Evolutionary conservation across 257 asterid genomes (phyloP), one percentile per base, ranked within the genome.

Genomic region (Handroanthus guayacan): DNA sequence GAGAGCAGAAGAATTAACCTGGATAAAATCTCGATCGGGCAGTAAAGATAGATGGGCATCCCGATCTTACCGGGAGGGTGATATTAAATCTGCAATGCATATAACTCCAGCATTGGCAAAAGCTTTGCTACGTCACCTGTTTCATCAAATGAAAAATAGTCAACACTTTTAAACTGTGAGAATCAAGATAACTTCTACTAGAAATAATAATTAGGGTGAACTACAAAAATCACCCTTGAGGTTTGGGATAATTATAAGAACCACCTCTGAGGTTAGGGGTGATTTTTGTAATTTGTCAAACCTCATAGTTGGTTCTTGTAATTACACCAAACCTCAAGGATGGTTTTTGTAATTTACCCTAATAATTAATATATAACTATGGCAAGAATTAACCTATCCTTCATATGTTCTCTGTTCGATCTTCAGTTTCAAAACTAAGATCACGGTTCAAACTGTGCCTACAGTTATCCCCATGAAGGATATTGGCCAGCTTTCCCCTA

Each of bases 81-180:
- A 91, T 87, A 91, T 87, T 82, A 89, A 84, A 83, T 95, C 85
- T 20, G 95, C 97, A 71, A 91, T 89, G 85, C 95, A 87, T 67
- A 89, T 89, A 8, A 89, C 82, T 62, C 97, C 97, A 79, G 95
- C 90, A 82, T 91, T 95, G 16, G 90, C 87, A 76, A 91, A 91
- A 91, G 93, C 90, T 91, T 91, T n/a, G 92, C 90, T 12, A 89
- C 97, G 84, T 91, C 95, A 5, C 97, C 97, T 91, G 20, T 54
- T 56, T 37, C 38, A 45, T 52, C 48, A 62, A 62, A 67, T 3
- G 66, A 77, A 14, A 54, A 61, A 2, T 5, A 6, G 4, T 14
- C 20, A 12, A 41, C 25, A 63, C 18, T 25, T 65, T 41, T 60
- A 43, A 62, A 51, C 41, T 6, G 14, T 13, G 58, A 64, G 34